Percentiles rank a stretch among this genome's conserved stretches.
Evolutionary conservation across 2,329 filamentous ascomycete species (phyloP).

Genomic region (Fusarium sp.): DNA sequence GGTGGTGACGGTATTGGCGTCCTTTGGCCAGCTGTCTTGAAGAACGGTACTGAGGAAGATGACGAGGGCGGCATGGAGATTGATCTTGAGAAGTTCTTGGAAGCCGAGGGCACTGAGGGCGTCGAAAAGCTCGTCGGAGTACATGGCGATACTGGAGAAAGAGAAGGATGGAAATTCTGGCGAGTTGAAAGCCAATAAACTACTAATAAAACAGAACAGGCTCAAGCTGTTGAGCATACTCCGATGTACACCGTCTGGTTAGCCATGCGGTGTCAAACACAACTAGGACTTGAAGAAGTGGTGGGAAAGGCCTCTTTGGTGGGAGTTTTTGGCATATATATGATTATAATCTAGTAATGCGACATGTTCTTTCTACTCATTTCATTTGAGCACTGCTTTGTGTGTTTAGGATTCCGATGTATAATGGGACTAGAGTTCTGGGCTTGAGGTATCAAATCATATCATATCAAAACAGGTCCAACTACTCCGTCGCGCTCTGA

Average conservation of each 20-base stretch:
- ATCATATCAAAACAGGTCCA: neutral
- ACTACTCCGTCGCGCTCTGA: constrained; percentile 11
- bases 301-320: constrained; percentile 27
- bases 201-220: neutral
- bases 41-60: constrained; percentile 83
- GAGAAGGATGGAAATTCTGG: constrained; percentile 91
- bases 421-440: neutral
- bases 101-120: constrained; percentile 82
- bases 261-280: constrained; percentile 38
- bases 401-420: neutral
- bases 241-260: constrained; percentile 35
- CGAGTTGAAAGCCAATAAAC: constrained; percentile 62
- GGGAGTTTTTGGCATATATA: constrained; percentile 39
- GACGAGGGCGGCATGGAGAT: constrained; percentile 89
- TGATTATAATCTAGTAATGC: constrained; percentile 43
- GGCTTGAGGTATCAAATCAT: neutral
- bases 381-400: neutral
- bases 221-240: constrained; percentile 10
- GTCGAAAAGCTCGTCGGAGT: constrained; percentile 91
- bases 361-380: constrained; percentile 28
- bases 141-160: constrained; percentile 70
- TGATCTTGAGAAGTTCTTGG: constrained; percentile 83
- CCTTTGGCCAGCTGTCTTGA: constrained; percentile 89
- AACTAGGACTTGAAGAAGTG: constrained; percentile 27
- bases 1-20: constrained; percentile 95